phyloP scores from a whole-genome alignment of 257 asterid species.

The Solanum appendiculatum region DNA sequence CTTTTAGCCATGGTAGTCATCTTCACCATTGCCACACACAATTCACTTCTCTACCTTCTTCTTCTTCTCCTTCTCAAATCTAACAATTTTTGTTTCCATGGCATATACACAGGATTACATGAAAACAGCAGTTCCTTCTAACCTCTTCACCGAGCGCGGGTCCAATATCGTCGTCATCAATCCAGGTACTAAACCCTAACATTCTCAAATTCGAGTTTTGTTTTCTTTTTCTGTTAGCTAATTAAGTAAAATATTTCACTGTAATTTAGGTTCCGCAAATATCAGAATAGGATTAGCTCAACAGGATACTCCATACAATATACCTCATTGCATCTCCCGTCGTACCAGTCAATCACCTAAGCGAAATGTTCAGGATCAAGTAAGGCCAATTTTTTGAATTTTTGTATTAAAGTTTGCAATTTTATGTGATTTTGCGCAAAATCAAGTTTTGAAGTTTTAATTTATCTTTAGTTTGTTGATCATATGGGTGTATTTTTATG shows the following conservation, averaged over 20 bases:
- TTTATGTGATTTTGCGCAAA: background rate
- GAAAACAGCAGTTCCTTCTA: constrained; percentile 75
- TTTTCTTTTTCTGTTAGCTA: background rate
- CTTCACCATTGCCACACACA: background rate
- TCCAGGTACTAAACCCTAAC: constrained; percentile 46
- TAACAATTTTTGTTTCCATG: background rate
- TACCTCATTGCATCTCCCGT: constrained; percentile 89
- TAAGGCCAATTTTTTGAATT: background rate
- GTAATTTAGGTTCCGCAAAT: constrained; percentile 52
- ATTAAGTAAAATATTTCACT: background rate
- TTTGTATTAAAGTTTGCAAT: background rate
- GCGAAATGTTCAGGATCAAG: constrained; percentile 82
- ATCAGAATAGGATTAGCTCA: constrained; percentile 81
- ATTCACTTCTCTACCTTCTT: background rate
- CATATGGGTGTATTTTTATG: background rate
- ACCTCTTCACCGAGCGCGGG: constrained; percentile 87
- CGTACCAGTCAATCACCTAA: constrained; percentile 64
- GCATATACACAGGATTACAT: constrained; percentile 55
- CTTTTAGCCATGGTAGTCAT: background rate
- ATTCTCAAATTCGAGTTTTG: background rate
- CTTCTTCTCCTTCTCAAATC: background rate
- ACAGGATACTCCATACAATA: constrained; percentile 56
- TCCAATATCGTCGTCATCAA: constrained; percentile 89
- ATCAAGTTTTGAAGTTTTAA: background rate
- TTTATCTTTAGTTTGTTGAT: background rate